These are phyloP conservation scores for Artomyces pyxidatus DNA, from an alignment of 768 basidiomycete genomes.

Conservation along the genomic window DNA sequence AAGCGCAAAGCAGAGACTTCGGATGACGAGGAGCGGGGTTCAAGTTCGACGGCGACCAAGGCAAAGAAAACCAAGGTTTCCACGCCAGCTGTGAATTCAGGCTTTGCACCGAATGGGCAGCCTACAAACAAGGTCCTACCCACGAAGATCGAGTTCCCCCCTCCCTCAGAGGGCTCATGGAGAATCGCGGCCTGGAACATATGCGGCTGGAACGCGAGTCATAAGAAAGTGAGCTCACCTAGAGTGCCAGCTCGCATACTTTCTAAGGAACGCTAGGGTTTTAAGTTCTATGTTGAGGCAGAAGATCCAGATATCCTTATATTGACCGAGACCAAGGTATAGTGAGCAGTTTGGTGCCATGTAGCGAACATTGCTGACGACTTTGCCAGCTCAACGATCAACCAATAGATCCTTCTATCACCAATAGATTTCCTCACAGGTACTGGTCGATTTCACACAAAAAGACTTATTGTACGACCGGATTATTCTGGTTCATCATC, in stretches of 20 bases:
- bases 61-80: slow-evolving; percentile 7
- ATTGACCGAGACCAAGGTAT: slow-evolving; percentile 80
- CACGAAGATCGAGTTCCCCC: slow-evolving; percentile 48
- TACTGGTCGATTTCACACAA: slow-evolving; percentile 74
- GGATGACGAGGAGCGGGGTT: slow-evolving; percentile 1
- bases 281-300: slow-evolving; percentile 74
- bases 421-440: slow-evolving; percentile 53
- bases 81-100: slow-evolving; percentile 2
- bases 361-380: background rate
- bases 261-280: slow-evolving; percentile 42
- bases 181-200: slow-evolving; percentile 75
- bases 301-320: slow-evolving; percentile 83
- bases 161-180: slow-evolving; percentile 36
- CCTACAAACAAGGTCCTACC: slow-evolving; percentile 72
- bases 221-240: slow-evolving; percentile 56
- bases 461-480: slow-evolving; percentile 60
- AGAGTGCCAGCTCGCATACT: background rate
- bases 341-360: background rate
- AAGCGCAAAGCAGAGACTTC: slow-evolving; percentile 9
- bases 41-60: slow-evolving; percentile 1
- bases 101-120: slow-evolving; percentile 37
- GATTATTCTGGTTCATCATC: background rate
- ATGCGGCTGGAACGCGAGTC: slow-evolving; percentile 63
- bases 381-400: slow-evolving; percentile 56
- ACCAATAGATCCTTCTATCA: slow-evolving; percentile 52